Base-by-base conservation (phyloP, 78 protist genomes). In the Diacronema lutheri region DNA sequence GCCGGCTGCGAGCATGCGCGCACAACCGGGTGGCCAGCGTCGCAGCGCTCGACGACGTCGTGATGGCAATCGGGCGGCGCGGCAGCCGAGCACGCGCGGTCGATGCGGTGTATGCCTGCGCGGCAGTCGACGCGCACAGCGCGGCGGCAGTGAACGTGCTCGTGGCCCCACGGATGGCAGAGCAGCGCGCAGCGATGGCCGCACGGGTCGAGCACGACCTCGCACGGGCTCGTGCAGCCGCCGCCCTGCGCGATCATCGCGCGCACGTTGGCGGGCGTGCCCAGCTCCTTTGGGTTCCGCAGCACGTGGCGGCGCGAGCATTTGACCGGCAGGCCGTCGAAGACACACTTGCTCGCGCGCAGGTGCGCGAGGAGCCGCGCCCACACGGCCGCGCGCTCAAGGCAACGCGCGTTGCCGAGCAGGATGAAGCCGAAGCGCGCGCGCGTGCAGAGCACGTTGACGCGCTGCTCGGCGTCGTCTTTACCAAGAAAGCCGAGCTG, bases 381-480 rank as follows among this genome's bases (percentile, higher is more conserved):
- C 71, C 84, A 78, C 33, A 40, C 20, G 19, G 84, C 46, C 68
- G 68, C 69, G 46, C 23, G 11, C 71, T 62, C 31, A 56, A 85
- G 16, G 41, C 81, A 66, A 16, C 56, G 41, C 3, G 29, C 61
- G 40, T 79, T 80, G 58, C 89, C 89, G 31, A 86, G 1, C 19
- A 86, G 10, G 57, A 62, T 16, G 55, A 86, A 6, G 19, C 89
- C 89, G 19, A 7, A 13, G 26, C 79, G 62, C 41, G 89, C 84
- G n/a, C 89, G 84, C 50, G 89, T 58, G 76, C 61, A 41, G 72
- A 86, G 84, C 56, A 86, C 89, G 56, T 86, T 86, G 41, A 77
- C 56, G 21, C 89, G 84, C 46, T 82, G 64, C 78, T 82, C 79
- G 7, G 78, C 76, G 57, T 81, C 72, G 16, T 16, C 64, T 56